Evolutionary conservation across 306 rosid genomes (phyloP), one percentile per base, ranked within the genome.

Genomic region (Medicago lupulina): DNA sequence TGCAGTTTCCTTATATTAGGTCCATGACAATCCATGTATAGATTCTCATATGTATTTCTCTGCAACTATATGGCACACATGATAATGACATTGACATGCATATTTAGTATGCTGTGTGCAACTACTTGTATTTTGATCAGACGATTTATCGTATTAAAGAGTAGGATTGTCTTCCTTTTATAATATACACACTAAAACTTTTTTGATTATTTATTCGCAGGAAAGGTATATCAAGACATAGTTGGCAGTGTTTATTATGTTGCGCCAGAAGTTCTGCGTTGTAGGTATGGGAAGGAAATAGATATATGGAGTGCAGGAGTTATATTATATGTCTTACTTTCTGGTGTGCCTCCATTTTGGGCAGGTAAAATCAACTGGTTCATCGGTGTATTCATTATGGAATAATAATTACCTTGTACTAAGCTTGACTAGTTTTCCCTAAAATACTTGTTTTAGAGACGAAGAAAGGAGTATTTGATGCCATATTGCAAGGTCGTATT

Each of bases 261-360:
- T 71, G 97, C 97, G 67, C 97, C 97, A 7, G 96, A 92, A 88
- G 96, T 92, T 54, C 75, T 92, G 19, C 76, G 76, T 23, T 89
- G 94, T 58, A 88, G 64, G 77, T 92, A 92, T 19, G 96, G 97
- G 70, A 92, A 90, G 83, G 96, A 92, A 82, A 80, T 82, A 63
- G 97, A 92, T 78, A 67, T 92, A 60, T 92, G 97, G 97, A 92
- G 97, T 69, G 91, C 97, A 40, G 97, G 96, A 55, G 86, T 92
- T 81, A 92, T 92, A 18, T 75, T 92, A 55, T 92, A 92, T 74
- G 83, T 92, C 82, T 85, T 92, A 84, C 90, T 90, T 43, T 83
- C 93, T 69, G 97, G 97, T 13, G 96, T 88, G 19, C 97, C 97
- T 83, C 97, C 97, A 70, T 92, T 92, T 81, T 92, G 98, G 98